Percentiles rank a stretch among this genome's conserved stretches.
Conservation (phyloP, 352 stramenopile species). For the Globisporangium parvum region DNA sequence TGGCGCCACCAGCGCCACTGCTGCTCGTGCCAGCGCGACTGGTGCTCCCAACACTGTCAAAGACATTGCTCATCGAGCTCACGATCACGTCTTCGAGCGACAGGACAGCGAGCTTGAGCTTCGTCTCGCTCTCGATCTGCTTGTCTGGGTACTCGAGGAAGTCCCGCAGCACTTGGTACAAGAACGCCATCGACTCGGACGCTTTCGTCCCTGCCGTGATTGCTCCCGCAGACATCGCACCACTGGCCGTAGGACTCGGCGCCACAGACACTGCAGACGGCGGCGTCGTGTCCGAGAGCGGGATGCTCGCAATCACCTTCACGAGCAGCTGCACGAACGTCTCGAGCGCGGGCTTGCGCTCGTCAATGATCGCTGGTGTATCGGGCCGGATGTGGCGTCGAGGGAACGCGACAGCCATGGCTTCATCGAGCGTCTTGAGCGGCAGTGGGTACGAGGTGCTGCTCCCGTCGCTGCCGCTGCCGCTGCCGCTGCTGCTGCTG, state of each 20-base stretch:
- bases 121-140: conserved; percentile 81
- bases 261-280: not conserved
- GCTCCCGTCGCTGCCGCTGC: not conserved
- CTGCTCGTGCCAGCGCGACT: not conserved
- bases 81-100: conserved; percentile 82
- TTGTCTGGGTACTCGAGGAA: conserved; percentile 84
- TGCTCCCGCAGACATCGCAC: not conserved
- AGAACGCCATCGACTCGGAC: conserved; percentile 35
- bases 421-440: conserved; percentile 53
- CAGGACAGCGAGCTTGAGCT: conserved; percentile 75
- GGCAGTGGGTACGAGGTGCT: not conserved
- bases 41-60: conserved; percentile 15
- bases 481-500: not conserved
- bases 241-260: not conserved
- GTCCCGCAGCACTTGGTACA: conserved; percentile 73
- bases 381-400: conserved; percentile 68
- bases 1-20: not conserved
- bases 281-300: conserved; percentile 28
- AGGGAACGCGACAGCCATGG: conserved; percentile 51
- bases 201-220: conserved; percentile 13
- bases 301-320: conserved; percentile 76
- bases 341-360: conserved; percentile 61
- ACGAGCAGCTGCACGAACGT: conserved; percentile 78
- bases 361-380: conserved; percentile 68
- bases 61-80: conserved; percentile 55